Percentiles rank a stretch among this genome's conserved stretches.
These are phyloP conservation scores for Tylopilus cervinicoccineus DNA, from an alignment of 768 basidiomycete genomes.

Conservation along the genomic window DNA sequence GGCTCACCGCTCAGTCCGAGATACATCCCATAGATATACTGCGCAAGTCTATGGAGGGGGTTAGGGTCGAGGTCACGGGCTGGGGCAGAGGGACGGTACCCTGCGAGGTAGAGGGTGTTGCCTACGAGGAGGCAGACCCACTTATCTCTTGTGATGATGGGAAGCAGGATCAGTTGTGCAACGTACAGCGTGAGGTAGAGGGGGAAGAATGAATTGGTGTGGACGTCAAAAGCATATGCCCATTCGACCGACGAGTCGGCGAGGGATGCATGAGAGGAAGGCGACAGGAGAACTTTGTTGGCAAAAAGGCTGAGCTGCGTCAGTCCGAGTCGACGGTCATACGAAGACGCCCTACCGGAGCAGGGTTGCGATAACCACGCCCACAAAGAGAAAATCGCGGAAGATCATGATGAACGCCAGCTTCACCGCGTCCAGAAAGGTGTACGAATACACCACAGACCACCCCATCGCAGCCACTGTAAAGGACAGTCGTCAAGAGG, in stretches of 20 bases:
- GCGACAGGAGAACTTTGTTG: constrained; percentile 66
- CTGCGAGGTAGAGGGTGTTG: constrained; percentile 74
- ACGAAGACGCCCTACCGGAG: constrained; percentile 51
- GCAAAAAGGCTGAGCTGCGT: constrained; percentile 53
- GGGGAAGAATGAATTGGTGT: constrained; percentile 96
- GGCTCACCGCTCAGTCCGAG: constrained; percentile 73
- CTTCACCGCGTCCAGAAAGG: constrained; percentile 49
- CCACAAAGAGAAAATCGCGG: constrained; percentile 82
- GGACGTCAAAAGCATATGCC: constrained; percentile 96
- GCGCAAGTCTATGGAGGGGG: constrained; percentile 57
- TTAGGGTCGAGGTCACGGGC: constrained; percentile 6
- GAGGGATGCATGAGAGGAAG: constrained; percentile 66
- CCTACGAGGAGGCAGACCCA: constrained; percentile 96
- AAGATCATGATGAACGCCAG: constrained; percentile 80
- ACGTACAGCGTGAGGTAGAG: constrained; percentile 87
- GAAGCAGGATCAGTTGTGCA: constrained; percentile 81
- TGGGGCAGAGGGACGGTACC: constrained; percentile 43
- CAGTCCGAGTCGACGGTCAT: constrained; percentile 10
- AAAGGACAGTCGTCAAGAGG: background rate
- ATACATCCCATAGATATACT: constrained; percentile 91
- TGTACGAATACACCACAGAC: constrained; percentile 78
- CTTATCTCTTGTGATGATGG: constrained; percentile 75
- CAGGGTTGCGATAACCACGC: constrained; percentile 68
- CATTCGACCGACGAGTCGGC: constrained; percentile 78
- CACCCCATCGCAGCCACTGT: constrained; percentile 80